Base-by-base conservation (phyloP, 202 grass and related monocot genomes). In the Panicum hallii region DNA sequence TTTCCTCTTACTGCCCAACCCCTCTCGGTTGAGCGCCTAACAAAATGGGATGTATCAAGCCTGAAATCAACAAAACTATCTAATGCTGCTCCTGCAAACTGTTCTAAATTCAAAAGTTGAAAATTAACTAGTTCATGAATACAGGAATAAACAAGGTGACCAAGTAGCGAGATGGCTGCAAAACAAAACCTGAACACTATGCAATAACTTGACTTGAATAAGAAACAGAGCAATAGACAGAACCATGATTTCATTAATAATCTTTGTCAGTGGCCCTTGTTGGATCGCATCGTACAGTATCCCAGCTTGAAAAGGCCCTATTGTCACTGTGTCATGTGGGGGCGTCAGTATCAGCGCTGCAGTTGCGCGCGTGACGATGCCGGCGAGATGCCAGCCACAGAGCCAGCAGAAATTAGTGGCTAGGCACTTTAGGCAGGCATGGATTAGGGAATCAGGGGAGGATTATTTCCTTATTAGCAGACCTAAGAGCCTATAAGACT, bases 131-230 rank as follows among this genome's bases (percentile, higher is more conserved):
- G 42, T 43, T 75, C 36, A 46, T 15, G 26, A 83, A 83, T 71
- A 49, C 61, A 71, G 23, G 50, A 40, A 56, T 47, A 78, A 64
- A 72, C 36, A 76, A 47, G 47, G 19, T 44, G 45, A 48, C 9
- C 26, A 65, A 26, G 11, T 70, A 70, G 38, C 50, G 28, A 82
- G 32, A 70, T 77, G 72, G 81, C 26, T 63, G 9, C 11, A 47
- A 87, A 43, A 57, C 17, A 13, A 67, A 88, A 63, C 49, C 28
- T 67, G 69, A 55, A 79, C 40, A 56, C 17, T 41, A 67, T 20
- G 17, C 49, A 58, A 19, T 20, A 19, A 84, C 23, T 57, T 58
- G 38, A 57, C 79, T n/a, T 56, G 23, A 67, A 77, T 56, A 53
- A 45, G 54, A 63, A 62, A 55, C 26, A 44, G 23, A 45, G 44